Percentiles rank a stretch among this genome's conserved stretches.
These are phyloP conservation scores for Aureobasidium uvarum DNA, from an alignment of 2,329 filamentous ascomycete species.

Conservation along the genomic window DNA sequence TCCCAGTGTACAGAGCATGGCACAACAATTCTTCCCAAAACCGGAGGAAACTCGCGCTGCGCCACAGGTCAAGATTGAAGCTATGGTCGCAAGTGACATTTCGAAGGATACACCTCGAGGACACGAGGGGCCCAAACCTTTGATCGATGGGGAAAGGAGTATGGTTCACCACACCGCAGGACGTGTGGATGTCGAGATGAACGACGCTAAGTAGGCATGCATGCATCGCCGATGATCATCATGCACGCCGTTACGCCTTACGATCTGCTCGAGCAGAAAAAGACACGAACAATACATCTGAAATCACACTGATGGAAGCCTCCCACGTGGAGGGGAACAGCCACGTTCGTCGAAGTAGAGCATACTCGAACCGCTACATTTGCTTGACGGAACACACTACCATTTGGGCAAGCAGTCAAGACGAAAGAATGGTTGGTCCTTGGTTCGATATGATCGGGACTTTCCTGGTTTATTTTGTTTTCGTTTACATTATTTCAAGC, in stretches of 20 bases:
- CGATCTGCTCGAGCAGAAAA: constrained; percentile 14
- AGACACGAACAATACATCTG: not conserved
- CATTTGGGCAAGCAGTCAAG: not conserved
- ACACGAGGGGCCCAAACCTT: not conserved
- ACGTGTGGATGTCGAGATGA: constrained; percentile 23
- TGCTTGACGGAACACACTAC: not conserved
- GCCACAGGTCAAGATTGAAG: constrained; percentile 26
- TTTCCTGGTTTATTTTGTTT: not conserved
- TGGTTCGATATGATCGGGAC: not conserved
- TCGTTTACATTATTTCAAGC: not conserved
- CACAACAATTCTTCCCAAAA: constrained; percentile 32
- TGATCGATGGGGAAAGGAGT: constrained; percentile 20
- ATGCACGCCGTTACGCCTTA: constrained; percentile 2
- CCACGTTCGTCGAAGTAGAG: not conserved
- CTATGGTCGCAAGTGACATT: constrained; percentile 5
- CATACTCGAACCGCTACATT: not conserved
- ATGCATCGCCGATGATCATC: not conserved
- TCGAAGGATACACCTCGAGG: not conserved
- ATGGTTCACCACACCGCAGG: constrained; percentile 16
- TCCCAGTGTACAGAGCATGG: constrained; percentile 26
- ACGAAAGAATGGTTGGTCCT: not conserved
- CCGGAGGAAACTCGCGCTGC: constrained; percentile 7
- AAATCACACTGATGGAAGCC: not conserved
- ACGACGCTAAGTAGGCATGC: constrained; percentile 5
- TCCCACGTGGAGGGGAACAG: not conserved